phyloP scores from a whole-genome alignment of 2,329 filamentous ascomycete genomes.

The Xylariaceae sp. region DNA sequence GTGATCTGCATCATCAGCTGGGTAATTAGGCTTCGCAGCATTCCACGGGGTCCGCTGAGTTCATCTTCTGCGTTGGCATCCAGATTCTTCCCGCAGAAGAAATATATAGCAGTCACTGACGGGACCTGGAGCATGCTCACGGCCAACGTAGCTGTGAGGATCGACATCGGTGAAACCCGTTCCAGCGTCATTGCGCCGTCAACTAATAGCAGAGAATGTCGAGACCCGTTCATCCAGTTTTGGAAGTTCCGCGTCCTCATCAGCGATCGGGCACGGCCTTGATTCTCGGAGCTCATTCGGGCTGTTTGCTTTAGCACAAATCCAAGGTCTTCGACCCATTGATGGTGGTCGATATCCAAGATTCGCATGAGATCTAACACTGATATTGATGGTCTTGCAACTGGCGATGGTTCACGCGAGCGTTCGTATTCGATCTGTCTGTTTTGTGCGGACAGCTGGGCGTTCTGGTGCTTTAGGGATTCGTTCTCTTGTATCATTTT shows the following conservation, averaged over 20 bases:
- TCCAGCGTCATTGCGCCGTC: constrained; percentile 10
- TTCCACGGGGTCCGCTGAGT: not conserved
- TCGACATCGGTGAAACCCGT: constrained; percentile 15
- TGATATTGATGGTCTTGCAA: not conserved
- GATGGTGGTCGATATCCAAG: constrained; percentile 3
- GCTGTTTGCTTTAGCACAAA: constrained; percentile 11
- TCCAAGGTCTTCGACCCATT: not conserved
- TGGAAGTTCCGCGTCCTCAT: constrained; percentile 12
- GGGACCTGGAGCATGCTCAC: constrained; percentile 3
- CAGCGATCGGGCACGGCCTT: constrained; percentile 18
- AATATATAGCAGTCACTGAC: constrained; percentile 1
- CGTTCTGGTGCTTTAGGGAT: constrained; percentile 3
- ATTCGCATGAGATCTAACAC: constrained; percentile 7
- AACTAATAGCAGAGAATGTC: constrained; percentile 1
- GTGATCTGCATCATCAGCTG: constrained; percentile 10
- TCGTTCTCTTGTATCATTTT: constrained; percentile 12
- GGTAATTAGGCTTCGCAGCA: constrained; percentile 14
- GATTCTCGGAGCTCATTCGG: not conserved
- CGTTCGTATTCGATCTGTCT: not conserved
- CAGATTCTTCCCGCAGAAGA: constrained; percentile 17
- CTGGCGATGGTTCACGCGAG: not conserved
- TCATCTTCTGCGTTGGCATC: not conserved
- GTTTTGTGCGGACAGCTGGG: not conserved
- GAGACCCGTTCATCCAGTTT: not conserved
- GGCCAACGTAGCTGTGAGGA: constrained; percentile 5